Evolutionary conservation across 352 stramenopile genomes (phyloP), one percentile per base, ranked within the genome.

Genomic region (Phytopythium oedochilum): DNA sequence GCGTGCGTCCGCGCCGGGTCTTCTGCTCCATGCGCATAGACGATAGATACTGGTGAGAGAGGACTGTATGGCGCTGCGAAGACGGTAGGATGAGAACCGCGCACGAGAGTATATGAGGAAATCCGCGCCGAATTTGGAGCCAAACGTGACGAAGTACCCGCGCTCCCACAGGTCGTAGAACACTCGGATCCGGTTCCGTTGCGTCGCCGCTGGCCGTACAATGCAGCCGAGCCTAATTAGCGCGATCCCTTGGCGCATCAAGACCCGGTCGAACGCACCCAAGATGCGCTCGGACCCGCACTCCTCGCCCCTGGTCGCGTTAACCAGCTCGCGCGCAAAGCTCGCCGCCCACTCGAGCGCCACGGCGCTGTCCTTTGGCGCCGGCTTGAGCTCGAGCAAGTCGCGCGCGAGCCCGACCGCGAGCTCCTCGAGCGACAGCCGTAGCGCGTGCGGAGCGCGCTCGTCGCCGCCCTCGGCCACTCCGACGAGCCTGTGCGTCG

Each of bases 71-170:
- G 10, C 14, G 31, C n/a, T 60, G 25, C 7, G 15, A 2, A 43
- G 36, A 9, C 11, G 17, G 5, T 17, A 54, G n/a, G n/a, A 53
- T 25, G n/a, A 34, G 23, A 2, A 5, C 23, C 14, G 6, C 18
- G 47, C 44, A 91, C 81, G 75, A 66, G 82, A 69, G 56, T 94
- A 94, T 22, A 89, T 66, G 48, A 94, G 68, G 48, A 86, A 90
- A 43, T 94, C 81, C 5, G 78, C 78, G n/a, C 78, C 80, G 53
- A 94, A 94, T 62, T 94, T 94, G 36, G 81, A 89, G 17, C 78
- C 83, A 23, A 79, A 81, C 9, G 81, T 80, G 34, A 94, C 77
- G 43, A 78, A 65, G 43, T 86, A 87, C 11, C 76, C 76, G 47
- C 73, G 63, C 26, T 71, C 59, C 83, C 83, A 94, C 5, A 92